Evolutionary conservation across 2,329 filamentous ascomycete genomes (phyloP).

Genomic region (Stachybotrys echinatus): DNA sequence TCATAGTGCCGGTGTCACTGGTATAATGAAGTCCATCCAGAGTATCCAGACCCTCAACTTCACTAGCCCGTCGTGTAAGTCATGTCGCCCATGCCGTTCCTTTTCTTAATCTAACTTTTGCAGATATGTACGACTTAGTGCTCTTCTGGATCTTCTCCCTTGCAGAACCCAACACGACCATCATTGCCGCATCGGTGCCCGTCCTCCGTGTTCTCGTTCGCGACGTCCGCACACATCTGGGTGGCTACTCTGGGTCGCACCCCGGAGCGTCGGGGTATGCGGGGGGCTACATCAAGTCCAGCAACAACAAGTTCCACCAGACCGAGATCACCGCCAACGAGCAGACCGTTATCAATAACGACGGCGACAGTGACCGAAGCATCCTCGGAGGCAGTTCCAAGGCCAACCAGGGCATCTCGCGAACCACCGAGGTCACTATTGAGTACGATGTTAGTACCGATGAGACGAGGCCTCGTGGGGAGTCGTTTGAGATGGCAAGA

Average conservation of each 20-base stretch:
- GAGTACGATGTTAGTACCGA: not conserved
- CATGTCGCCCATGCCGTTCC: not conserved
- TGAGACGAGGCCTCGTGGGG: not conserved
- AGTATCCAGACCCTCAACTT: not conserved
- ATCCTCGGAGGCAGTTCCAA: not conserved
- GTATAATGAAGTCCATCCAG: not conserved
- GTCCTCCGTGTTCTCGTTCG: not conserved
- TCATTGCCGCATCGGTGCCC: not conserved
- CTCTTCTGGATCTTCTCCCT: constrained; percentile 1
- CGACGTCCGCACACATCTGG: not conserved
- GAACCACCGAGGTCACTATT: not conserved
- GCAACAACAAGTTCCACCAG: not conserved
- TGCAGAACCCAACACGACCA: not conserved
- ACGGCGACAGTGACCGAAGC: not conserved
- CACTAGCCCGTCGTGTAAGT: not conserved
- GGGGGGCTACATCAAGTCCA: not conserved
- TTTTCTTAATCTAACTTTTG: not conserved
- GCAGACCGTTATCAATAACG: not conserved
- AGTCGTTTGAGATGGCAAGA: not conserved
- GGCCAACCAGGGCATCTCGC: not conserved
- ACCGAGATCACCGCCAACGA: not conserved
- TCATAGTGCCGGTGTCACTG: not conserved
- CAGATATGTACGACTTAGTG: not conserved
- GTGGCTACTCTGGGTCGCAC: not conserved
- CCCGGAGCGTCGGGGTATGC: not conserved